Evolutionary conservation across 148 eudicot species (phyloP).

Genomic region (Nyssa sinensis): DNA sequence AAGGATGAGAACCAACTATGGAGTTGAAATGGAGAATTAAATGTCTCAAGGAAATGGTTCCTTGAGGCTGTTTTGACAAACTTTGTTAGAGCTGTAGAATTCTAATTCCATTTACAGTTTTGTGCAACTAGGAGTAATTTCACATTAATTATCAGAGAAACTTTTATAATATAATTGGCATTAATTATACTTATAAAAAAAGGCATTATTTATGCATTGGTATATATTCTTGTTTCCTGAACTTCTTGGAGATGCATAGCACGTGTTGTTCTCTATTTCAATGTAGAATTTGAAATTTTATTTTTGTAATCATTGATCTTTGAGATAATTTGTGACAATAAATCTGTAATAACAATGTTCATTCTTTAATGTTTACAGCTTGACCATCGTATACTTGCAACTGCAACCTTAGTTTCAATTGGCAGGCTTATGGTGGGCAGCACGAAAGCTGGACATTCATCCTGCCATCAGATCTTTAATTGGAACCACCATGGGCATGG

Average conservation of each 20-base stretch:
- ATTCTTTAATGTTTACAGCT: slow-evolving; percentile 46
- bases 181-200: neutral
- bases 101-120: neutral
- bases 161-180: too few relatives aligned
- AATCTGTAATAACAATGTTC: neutral
- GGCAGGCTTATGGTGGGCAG: slow-evolving; percentile 72
- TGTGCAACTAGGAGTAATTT: neutral
- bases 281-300: too few relatives aligned
- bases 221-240: neutral
- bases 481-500: slow-evolving; percentile 83
- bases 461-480: slow-evolving; percentile 79
- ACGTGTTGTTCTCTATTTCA: too few relatives aligned
- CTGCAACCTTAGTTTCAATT: slow-evolving; percentile 67
- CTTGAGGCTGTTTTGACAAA: too few relatives aligned
- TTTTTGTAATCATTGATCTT: too few relatives aligned
- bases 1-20: too few relatives aligned
- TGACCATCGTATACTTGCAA: slow-evolving; percentile 93
- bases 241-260: neutral
- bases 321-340: neutral
- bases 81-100: neutral
- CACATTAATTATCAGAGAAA: neutral
- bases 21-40: neutral
- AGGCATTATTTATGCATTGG: neutral
- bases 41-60: neutral
- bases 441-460: slow-evolving; percentile 84